Percentiles rank a stretch among this genome's conserved stretches.
These are phyloP conservation scores for Epichloe bromicola DNA, from an alignment of 2,329 filamentous ascomycete genomes.

Conservation along the genomic window DNA sequence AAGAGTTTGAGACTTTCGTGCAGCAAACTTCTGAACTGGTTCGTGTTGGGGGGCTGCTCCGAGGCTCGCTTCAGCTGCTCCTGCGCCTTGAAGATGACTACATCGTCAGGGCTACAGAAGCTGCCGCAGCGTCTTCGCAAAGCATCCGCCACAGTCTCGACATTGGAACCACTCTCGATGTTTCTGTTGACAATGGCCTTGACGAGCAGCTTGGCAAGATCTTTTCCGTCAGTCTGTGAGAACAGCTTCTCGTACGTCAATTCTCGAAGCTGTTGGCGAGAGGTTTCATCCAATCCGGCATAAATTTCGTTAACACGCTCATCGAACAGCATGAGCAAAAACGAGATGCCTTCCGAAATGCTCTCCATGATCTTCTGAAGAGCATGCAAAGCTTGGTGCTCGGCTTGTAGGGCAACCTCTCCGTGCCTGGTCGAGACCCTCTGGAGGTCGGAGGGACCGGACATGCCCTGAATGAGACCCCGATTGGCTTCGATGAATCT, in stretches of 20 bases:
- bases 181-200: conserved; percentile 98
- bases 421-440: conserved; percentile 72
- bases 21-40: conserved; percentile 63
- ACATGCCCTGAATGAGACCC: conserved; percentile 81
- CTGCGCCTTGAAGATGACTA: conserved; percentile 96
- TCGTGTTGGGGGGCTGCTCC: conserved; percentile 64
- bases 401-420: conserved; percentile 81
- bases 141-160: conserved; percentile 95
- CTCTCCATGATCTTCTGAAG: conserved; percentile 75
- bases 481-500: conserved; percentile 81
- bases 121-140: conserved; percentile 82
- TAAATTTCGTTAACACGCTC: conserved; percentile 86
- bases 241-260: conserved; percentile 86
- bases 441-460: conserved; percentile 77
- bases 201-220: conserved; percentile 85
- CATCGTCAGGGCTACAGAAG: conserved; percentile 95
- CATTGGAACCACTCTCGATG: conserved; percentile 91
- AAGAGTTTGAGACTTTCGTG: conserved; percentile 85
- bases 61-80: conserved; percentile 83
- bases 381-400: conserved; percentile 84
- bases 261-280: conserved; percentile 55
- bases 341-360: conserved; percentile 93
- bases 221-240: conserved; percentile 63
- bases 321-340: conserved; percentile 88
- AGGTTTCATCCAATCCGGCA: conserved; percentile 55